Conservation (phyloP, 2,329 filamentous ascomycete genomes). For the Endoconidiophora polonica region DNA sequence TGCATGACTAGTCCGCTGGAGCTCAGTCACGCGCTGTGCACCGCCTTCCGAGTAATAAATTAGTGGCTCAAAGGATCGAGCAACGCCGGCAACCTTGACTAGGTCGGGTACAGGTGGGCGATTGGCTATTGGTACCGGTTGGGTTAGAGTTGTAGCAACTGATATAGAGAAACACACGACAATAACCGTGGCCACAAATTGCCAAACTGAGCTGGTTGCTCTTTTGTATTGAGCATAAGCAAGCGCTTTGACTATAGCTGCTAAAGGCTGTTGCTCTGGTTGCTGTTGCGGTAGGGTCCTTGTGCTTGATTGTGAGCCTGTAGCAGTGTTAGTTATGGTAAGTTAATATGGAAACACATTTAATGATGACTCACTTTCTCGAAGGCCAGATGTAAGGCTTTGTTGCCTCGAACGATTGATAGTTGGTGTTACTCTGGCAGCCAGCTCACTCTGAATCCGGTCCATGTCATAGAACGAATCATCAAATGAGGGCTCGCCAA, state of each 20-base stretch:
- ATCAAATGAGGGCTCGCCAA: not conserved
- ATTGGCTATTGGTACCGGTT: conserved; percentile 40
- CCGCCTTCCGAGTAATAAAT: conserved; percentile 92
- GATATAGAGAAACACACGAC: conserved; percentile 48
- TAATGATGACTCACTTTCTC: no score
- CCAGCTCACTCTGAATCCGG: no score
- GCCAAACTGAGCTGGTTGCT: conserved; percentile 53
- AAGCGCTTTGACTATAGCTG: conserved; percentile 21
- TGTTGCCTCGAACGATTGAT: no score
- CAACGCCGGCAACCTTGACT: conserved; percentile 77
- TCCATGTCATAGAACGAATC: conserved; percentile 1
- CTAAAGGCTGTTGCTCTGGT: not conserved
- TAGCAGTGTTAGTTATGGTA: no score
- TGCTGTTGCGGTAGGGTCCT: no score
- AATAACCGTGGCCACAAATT: conserved; percentile 44
- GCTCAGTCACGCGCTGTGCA: conserved; percentile 65
- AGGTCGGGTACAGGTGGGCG: conserved; percentile 55
- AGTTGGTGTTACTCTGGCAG: no score
- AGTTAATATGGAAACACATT: no score
- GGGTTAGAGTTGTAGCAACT: conserved; percentile 47
- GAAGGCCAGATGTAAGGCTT: no score
- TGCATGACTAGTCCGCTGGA: conserved; percentile 81
- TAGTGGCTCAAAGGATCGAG: conserved; percentile 80
- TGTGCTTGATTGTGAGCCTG: no score
- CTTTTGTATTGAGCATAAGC: conserved; percentile 41